Conservation (phyloP, 2,329 filamentous ascomycete species). For the Nigrospora sphaerica region DNA sequence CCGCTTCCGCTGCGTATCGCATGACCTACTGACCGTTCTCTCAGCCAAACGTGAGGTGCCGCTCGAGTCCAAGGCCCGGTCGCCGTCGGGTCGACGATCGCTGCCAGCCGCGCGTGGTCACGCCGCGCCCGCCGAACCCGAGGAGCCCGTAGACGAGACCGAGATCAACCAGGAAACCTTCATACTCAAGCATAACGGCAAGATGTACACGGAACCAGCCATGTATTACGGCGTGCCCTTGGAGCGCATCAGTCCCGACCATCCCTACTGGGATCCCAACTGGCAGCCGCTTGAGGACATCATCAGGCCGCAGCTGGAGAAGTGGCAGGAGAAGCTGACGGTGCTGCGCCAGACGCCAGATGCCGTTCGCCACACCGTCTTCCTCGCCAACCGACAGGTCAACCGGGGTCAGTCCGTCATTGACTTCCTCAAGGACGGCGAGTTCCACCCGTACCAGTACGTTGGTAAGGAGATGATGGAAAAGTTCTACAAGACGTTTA, state of each 20-base stretch:
- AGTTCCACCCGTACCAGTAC: slow-evolving; percentile 50
- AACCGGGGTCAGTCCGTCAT: slow-evolving; percentile 48
- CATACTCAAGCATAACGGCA: slow-evolving; percentile 39
- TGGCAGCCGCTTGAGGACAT: slow-evolving; percentile 40
- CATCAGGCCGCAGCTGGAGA: slow-evolving; percentile 35
- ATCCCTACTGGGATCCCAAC: slow-evolving; percentile 49
- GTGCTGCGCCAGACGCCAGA: slow-evolving; percentile 13
- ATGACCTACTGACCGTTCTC: slow-evolving; percentile 8
- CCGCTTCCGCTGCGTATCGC: slow-evolving; percentile 5
- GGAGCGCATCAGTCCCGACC: slow-evolving; percentile 38
- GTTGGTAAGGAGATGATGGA: slow-evolving; percentile 44
- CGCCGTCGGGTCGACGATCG: slow-evolving; percentile 20
- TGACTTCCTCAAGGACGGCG: slow-evolving; percentile 41
- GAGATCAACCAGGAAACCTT: slow-evolving; percentile 41
- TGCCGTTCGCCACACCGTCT: slow-evolving; percentile 32
- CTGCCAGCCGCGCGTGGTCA: slow-evolving; percentile 19
- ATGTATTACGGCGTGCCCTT: slow-evolving; percentile 47
- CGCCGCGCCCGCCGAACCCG: slow-evolving; percentile 12
- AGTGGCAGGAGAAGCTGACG: slow-evolving; percentile 41
- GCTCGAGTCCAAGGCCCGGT: slow-evolving; percentile 14
- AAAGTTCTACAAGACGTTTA: slow-evolving; percentile 27
- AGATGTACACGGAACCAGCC: slow-evolving; percentile 40
- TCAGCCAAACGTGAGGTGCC: slow-evolving; percentile 11
- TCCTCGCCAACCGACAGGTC: slow-evolving; percentile 47
- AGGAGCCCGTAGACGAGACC: slow-evolving; percentile 6